Base-by-base conservation (phyloP, 768 basidiomycete species). In the Rhizopogon roseolus region DNA sequence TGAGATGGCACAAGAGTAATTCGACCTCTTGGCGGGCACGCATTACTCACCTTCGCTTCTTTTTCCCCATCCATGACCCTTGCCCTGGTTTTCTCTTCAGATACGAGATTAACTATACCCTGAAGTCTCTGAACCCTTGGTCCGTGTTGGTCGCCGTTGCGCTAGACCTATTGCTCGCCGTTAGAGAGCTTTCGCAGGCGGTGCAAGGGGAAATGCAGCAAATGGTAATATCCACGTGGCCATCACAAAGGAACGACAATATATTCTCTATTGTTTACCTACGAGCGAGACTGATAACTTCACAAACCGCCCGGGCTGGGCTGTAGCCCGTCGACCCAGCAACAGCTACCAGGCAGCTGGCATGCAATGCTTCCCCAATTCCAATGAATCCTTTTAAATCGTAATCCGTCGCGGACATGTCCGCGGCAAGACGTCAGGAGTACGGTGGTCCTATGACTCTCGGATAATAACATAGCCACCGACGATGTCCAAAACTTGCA, bases 381-480 rank as follows among this genome's bases (percentile, higher is more conserved):
- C n/a, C n/a, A n/a, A n/a, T 22, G 22, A 22, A 22, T 22, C 22
- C 22, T 22, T 22, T 22, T 22, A 22, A 22, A 22, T 22, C 22
- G 22, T 22, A 22, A 22, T 22, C 22, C 3, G 22, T 22, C 22
- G 22, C 22, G 22, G 1, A 22, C 22, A 22, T 22, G 22, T 22
- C 22, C 22, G 22, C 22, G 22, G 22, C 22, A 22, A 3, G 22
- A 22, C 22, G 22, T 22, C 22, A 22, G 29, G 29, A 32, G 29
- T 29, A 29, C 41, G 5, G 48, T 3, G 8, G 14, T 19, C 5
- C 10, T 25, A 27, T 50, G 49, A 41, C 42, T 50, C 16, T 48
- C 29, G 17, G n/a, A 14, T 90, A 89, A 60, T 90, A 89, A 8
- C 80, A 56, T 90, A 90, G 10, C 85, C 88, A 14, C 86, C 82